These are phyloP conservation scores for apple (Malus domestica) DNA, from an alignment of 306 rosid genomes.

Conservation along the genomic window DNA sequence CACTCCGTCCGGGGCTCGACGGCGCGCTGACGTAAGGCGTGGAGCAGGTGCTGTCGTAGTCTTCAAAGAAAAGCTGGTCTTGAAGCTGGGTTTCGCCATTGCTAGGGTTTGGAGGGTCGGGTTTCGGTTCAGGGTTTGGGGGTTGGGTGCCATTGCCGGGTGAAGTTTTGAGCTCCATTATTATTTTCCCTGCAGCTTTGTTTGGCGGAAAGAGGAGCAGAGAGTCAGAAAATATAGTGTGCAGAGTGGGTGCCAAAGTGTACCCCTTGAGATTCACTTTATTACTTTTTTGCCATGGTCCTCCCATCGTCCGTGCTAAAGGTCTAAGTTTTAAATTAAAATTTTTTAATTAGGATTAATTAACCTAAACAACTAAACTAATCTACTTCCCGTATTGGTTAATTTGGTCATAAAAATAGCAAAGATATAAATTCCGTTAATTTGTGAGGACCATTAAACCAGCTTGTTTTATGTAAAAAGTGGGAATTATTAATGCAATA, in stretches of 20 bases:
- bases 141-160: conserved; percentile 13
- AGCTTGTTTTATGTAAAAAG: background rate
- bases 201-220: background rate
- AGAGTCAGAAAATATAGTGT: conserved; percentile 3
- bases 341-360: background rate
- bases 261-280: background rate
- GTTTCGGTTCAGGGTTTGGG: conserved; percentile 4
- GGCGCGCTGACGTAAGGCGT: conserved; percentile 96
- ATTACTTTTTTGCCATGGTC: background rate
- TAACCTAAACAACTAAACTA: background rate
- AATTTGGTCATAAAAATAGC: background rate
- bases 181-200: conserved; percentile 3
- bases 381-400: background rate
- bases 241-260: background rate
- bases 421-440: background rate
- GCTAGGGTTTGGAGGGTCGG: conserved; percentile 17
- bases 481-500: too few relatives aligned
- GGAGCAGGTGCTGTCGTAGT: conserved; percentile 74
- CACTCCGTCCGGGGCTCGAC: conserved; percentile 76
- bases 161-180: conserved; percentile 40
- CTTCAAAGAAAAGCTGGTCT: conserved; percentile 32
- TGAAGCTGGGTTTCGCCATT: conserved; percentile 21
- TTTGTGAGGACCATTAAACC: background rate
- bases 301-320: background rate
- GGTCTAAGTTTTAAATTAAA: background rate